Evolutionary conservation across 164 flowering plant genomes (phyloP).

Genomic region (Aristolochia fimbriata): DNA sequence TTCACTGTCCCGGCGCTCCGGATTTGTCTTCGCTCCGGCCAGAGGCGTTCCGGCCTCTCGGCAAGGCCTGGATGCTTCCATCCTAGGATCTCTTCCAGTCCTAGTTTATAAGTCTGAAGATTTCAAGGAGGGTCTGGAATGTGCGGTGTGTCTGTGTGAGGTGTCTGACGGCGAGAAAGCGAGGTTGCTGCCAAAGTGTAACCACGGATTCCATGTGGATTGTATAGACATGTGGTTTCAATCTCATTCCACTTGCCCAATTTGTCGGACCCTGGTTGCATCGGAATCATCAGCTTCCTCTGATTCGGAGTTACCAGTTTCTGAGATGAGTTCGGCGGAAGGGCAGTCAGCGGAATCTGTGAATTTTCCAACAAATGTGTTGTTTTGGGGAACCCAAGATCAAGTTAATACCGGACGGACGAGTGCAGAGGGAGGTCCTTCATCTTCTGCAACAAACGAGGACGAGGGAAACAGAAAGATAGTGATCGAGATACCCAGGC

Average conservation of each 20-base stretch:
- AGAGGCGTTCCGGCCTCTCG: constrained; percentile 25
- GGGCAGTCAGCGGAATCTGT: constrained; percentile 5
- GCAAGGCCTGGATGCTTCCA: constrained; percentile 3
- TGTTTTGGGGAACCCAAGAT: constrained; percentile 10
- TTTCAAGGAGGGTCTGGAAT: constrained; percentile 38
- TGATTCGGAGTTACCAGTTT: neutral
- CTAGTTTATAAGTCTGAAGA: constrained; percentile 15
- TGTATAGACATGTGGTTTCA: constrained; percentile 76
- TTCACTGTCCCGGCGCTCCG: neutral
- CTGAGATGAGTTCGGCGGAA: neutral
- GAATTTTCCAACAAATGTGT: constrained; percentile 8
- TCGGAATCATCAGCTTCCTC: neutral
- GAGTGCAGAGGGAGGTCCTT: neutral
- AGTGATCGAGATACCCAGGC: constrained; percentile 8
- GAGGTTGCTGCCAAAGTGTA: constrained; percentile 41
- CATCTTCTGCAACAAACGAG: neutral
- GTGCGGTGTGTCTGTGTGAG: constrained; percentile 54
- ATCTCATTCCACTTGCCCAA: constrained; percentile 57
- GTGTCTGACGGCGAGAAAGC: constrained; percentile 41
- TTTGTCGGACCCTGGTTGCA: constrained; percentile 34
- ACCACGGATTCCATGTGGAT: constrained; percentile 57
- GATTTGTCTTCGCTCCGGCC: neutral
- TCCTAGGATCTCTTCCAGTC: constrained; percentile 18
- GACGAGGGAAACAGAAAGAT: constrained; percentile 1
- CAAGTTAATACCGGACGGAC: constrained; percentile 7